phyloP scores from a whole-genome alignment of 108 stramenopile genomes.

The Skeletonema tropicum region DNA sequence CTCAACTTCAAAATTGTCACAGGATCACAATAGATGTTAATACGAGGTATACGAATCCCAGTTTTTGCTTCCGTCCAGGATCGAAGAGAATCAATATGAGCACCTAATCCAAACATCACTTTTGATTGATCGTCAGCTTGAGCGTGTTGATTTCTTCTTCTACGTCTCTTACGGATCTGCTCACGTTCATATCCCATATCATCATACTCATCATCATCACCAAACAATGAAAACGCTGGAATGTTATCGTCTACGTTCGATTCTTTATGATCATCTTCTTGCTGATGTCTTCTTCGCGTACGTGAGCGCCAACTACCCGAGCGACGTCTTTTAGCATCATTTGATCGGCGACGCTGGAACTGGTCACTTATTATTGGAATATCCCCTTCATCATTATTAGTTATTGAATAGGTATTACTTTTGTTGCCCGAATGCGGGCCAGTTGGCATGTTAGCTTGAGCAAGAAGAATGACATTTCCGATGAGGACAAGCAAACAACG shows the following conservation, averaged over 20 bases:
- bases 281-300: not conserved
- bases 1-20: slow-evolving; percentile 43
- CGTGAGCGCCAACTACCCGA: not conserved
- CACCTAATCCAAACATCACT: not conserved
- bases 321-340: not conserved
- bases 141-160: not conserved
- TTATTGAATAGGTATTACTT: not conserved
- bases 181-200: slow-evolving; percentile 21
- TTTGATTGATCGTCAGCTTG: slow-evolving; percentile 7
- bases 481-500: not conserved
- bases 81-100: slow-evolving; percentile 32
- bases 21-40: slow-evolving; percentile 42
- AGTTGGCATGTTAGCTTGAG: slow-evolving; percentile 10
- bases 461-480: not conserved
- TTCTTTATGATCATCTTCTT: not conserved
- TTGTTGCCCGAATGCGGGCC: slow-evolving; percentile 5
- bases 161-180: slow-evolving; percentile 17
- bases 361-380: slow-evolving; percentile 36
- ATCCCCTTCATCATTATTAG: slow-evolving; percentile 24
- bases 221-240: slow-evolving; percentile 9
- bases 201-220: slow-evolving; percentile 18
- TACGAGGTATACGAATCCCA: slow-evolving; percentile 42
- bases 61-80: slow-evolving; percentile 37
- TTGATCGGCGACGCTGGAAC: not conserved
- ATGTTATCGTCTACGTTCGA: slow-evolving; percentile 5